Evolutionary conservation across 768 basidiomycete genomes (phyloP).

Genomic region (Leucogyrophana mollusca): DNA sequence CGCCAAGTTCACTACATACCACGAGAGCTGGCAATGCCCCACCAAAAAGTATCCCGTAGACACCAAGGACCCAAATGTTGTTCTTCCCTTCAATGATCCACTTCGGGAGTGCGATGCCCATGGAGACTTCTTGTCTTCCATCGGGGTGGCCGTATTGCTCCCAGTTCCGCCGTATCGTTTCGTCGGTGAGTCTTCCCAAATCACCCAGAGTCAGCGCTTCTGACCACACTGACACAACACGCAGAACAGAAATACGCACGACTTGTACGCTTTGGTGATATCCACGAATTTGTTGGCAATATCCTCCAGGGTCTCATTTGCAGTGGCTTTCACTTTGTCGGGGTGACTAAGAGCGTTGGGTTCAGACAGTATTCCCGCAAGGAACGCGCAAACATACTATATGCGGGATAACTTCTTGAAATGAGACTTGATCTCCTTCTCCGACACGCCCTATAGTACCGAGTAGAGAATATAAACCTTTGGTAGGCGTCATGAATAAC

Average conservation of each 20-base stretch:
- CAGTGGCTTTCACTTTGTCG: slow-evolving; percentile 86
- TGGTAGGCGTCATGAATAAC: background rate
- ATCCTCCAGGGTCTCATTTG: slow-evolving; percentile 82
- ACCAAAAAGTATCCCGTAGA: slow-evolving; percentile 88
- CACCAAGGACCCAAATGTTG: slow-evolving; percentile 85
- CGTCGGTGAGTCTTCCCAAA: slow-evolving; percentile 75
- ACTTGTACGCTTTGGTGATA: slow-evolving; percentile 97
- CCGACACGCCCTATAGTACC: slow-evolving; percentile 58
- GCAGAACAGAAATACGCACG: too few relatives aligned
- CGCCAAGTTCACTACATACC: slow-evolving; percentile 38
- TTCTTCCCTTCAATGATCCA: slow-evolving; percentile 95
- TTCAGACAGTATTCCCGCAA: slow-evolving; percentile 1
- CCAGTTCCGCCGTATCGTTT: slow-evolving; percentile 87
- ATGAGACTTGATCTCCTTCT: slow-evolving; percentile 94
- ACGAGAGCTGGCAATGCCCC: slow-evolving; percentile 84
- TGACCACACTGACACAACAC: background rate
- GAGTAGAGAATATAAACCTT: slow-evolving; percentile 3
- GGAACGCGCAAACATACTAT: slow-evolving; percentile 52
- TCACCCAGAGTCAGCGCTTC: background rate
- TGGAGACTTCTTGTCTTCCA: slow-evolving; percentile 90
- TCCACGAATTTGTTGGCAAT: slow-evolving; percentile 87
- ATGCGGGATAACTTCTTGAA: slow-evolving; percentile 89
- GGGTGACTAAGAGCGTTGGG: slow-evolving; percentile 66
- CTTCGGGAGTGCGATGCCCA: slow-evolving; percentile 91
- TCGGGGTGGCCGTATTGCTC: slow-evolving; percentile 92